phyloP scores from a whole-genome alignment of 2,329 filamentous ascomycete genomes.

The Scedosporium apiospermum region DNA sequence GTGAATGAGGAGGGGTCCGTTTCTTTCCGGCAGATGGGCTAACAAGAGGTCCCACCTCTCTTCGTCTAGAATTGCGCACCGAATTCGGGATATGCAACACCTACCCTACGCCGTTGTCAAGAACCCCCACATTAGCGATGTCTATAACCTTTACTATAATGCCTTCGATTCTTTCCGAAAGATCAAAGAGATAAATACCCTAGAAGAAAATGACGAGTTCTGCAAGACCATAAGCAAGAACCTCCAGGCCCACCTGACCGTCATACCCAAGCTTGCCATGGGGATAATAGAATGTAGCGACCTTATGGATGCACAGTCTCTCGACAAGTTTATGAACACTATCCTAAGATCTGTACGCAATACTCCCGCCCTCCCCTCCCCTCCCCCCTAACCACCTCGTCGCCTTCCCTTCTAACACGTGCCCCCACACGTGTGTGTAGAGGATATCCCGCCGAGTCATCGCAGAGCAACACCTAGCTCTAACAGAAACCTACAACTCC shows the following conservation, averaged over 20 bases:
- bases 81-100: slow-evolving; percentile 93
- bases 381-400: slow-evolving; percentile 7
- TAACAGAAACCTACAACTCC: slow-evolving; percentile 89
- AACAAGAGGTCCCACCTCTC: not conserved
- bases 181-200: slow-evolving; percentile 69
- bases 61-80: slow-evolving; percentile 66
- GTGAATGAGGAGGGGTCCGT: not conserved
- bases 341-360: slow-evolving; percentile 72
- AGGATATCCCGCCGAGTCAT: slow-evolving; percentile 93
- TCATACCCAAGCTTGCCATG: slow-evolving; percentile 91
- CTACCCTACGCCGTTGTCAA: slow-evolving; percentile 91
- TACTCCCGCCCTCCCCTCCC: not conserved
- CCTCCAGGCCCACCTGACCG: slow-evolving; percentile 78
- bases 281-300: slow-evolving; percentile 85
- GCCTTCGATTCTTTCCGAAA: slow-evolving; percentile 90
- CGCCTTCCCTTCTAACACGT: slow-evolving; percentile 7
- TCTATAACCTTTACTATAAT: slow-evolving; percentile 93
- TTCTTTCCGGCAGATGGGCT: not conserved
- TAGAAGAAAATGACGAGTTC: slow-evolving; percentile 83
- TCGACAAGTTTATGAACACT: slow-evolving; percentile 93
- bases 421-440: slow-evolving; percentile 28
- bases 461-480: slow-evolving; percentile 89
- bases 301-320: slow-evolving; percentile 67
- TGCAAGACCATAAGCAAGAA: slow-evolving; percentile 73
- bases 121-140: slow-evolving; percentile 87